A percentile compares a stretch with the other conserved stretches of the same genome.
These are phyloP conservation scores for Sporothrix mexicana DNA, from an alignment of 2,329 filamentous ascomycete species.

Conservation along the genomic window DNA sequence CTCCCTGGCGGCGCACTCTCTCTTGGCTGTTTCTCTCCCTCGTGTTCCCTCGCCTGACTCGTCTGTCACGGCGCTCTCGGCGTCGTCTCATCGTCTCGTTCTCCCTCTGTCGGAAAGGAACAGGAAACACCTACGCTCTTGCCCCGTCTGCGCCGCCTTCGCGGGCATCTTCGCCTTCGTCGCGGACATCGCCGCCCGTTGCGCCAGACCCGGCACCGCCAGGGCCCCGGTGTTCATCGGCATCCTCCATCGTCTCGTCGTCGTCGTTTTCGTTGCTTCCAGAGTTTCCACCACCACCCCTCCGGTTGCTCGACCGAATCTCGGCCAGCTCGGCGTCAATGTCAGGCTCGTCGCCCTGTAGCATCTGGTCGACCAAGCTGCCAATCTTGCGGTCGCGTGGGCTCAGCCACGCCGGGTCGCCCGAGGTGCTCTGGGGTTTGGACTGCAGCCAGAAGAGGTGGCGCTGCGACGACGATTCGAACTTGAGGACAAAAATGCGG, in stretches of 20 bases:
- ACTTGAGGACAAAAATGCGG: constrained; percentile 91
- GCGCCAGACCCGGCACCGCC: constrained; percentile 86
- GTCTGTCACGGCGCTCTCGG: neutral
- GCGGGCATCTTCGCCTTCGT: constrained; percentile 85
- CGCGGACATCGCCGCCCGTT: constrained; percentile 87
- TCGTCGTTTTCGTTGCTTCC: constrained; percentile 49
- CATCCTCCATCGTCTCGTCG: constrained; percentile 80
- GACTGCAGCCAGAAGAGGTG: constrained; percentile 97
- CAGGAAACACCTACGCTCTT: constrained; percentile 89
- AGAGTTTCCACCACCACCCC: constrained; percentile 42
- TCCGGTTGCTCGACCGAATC: constrained; percentile 57
- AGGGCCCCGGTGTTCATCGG: constrained; percentile 69
- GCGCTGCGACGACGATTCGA: constrained; percentile 87
- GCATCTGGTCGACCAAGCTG: constrained; percentile 79
- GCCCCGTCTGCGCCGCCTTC: constrained; percentile 96
- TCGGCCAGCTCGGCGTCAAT: constrained; percentile 73
- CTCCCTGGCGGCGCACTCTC: neutral
- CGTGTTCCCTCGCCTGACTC: neutral
- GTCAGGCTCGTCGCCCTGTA: constrained; percentile 89
- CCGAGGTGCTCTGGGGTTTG: constrained; percentile 74
- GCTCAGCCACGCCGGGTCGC: constrained; percentile 79
- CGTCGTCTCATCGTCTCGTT: neutral
- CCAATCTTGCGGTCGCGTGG: constrained; percentile 85
- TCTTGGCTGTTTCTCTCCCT: neutral
- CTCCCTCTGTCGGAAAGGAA: constrained; percentile 38